Base-by-base conservation (phyloP, 2,329 filamentous ascomycete genomes). In the Sporothrix variecibatus region DNA sequence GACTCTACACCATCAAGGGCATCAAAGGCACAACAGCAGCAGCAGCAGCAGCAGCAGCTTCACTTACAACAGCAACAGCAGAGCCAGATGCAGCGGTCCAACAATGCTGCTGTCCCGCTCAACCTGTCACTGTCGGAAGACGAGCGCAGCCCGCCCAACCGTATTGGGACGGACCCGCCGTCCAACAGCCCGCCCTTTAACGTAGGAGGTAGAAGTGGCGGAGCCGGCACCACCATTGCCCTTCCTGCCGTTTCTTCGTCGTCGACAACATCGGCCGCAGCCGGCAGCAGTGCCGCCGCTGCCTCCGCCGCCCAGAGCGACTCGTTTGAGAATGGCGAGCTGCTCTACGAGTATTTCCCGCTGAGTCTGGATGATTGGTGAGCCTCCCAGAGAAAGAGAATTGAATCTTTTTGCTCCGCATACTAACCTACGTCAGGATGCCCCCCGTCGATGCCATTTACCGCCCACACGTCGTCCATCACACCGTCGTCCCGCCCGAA, bases 301-400 rank as follows among this genome's bases (percentile, higher is more conserved):
- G 56, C 20, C 26, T 40, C 70, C 31, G 23, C 80, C 1, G 82
- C 80, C 4, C 82, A 83, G 28, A 82, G 89, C 60, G 76, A 76
- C 80, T 87, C 93, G 46, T 83, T 91, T 77, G 94, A 97, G 78
- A 92, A 92, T 78, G 91, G 91, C 0, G 95, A 98, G 82, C 85
- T 95, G 77, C 85, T 98, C 23, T 98, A 98, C 80, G 95, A 98
- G 83, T 98, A 98, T 80, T 98, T 98, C 77, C 95, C 95, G 0
- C 86, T 98, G 20, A 94, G 92, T 68, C 84, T 97, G 74, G 94
- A 98, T 81, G 95, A 98, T 80, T 98, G 93, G 93, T 89, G 81
- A 79, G 83, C 80, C 3, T 53, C 23, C 49, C 26, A 40, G 20
- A 0, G 0, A 17, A 20, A 34, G 43, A 11, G 1, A 51, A 2